These are phyloP conservation scores for Zygoascus sp. DNA, from an alignment of 1,139 yeast species.

Conservation along the genomic window DNA sequence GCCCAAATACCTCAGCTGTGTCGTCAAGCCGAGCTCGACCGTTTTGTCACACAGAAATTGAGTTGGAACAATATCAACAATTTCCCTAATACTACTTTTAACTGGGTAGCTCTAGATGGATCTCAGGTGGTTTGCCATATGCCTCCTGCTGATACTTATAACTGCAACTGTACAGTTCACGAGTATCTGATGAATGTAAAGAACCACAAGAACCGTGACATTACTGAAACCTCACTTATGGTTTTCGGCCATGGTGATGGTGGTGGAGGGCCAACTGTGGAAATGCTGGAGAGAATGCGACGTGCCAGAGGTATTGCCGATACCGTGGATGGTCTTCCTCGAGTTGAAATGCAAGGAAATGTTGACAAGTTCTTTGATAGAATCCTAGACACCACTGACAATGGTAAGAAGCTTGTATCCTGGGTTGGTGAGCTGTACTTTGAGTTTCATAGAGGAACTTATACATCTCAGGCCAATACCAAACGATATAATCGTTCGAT, in stretches of 20 bases:
- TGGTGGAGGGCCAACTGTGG: constrained; percentile 95
- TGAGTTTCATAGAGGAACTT: constrained; percentile 96
- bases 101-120: constrained; percentile 92
- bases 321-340: constrained; percentile 72
- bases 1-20: constrained; percentile 92
- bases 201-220: constrained; percentile 77
- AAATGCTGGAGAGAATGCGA: constrained; percentile 86
- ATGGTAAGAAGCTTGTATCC: constrained; percentile 66
- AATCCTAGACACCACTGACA: constrained; percentile 54
- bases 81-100: constrained; percentile 88
- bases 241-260: constrained; percentile 95
- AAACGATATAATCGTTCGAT: constrained; percentile 68
- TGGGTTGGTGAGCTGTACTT: constrained; percentile 94
- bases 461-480: constrained; percentile 84
- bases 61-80: constrained; percentile 92
- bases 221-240: constrained; percentile 67
- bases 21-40: constrained; percentile 72
- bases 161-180: constrained; percentile 86
- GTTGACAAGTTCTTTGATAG: constrained; percentile 75
- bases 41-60: constrained; percentile 83
- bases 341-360: constrained; percentile 68
- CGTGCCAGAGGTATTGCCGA: constrained; percentile 85
- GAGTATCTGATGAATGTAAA: constrained; percentile 75
- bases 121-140: constrained; percentile 88
- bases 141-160: constrained; percentile 98